These are phyloP conservation scores for Calonectria hongkongensis DNA, from an alignment of 2,329 filamentous ascomycete species.

Conservation along the genomic window DNA sequence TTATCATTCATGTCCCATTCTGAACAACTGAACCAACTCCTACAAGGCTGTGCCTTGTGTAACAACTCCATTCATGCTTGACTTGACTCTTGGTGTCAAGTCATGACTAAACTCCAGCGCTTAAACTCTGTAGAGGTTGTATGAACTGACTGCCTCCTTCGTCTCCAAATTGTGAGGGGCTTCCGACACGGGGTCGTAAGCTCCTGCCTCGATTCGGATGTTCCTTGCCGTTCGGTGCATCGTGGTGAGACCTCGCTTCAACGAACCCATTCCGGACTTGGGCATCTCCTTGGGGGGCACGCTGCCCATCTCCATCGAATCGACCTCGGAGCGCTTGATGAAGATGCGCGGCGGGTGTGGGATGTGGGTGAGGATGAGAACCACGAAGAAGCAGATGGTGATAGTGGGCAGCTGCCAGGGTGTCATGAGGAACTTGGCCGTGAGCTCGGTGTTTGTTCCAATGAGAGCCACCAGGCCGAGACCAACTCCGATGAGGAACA, in stretches of 20 bases:
- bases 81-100: too few species aligned
- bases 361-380: constrained; percentile 52
- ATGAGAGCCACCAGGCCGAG: constrained; percentile 33
- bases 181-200: constrained; percentile 33
- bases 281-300: neutral
- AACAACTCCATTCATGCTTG: constrained; percentile 7
- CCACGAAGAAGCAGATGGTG: constrained; percentile 29
- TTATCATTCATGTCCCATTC: constrained; percentile 24
- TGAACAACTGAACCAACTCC: neutral
- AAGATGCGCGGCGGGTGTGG: constrained; percentile 53
- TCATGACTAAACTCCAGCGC: too few species aligned
- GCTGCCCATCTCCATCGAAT: constrained; percentile 19
- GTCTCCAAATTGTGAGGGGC: constrained; percentile 12
- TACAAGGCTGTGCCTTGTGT: neutral
- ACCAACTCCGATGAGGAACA: constrained; percentile 31
- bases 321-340: constrained; percentile 27
- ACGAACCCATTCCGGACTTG: neutral
- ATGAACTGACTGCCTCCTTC: neutral
- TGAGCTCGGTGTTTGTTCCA: constrained; percentile 21
- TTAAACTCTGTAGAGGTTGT: constrained; percentile 28
- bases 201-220: constrained; percentile 35
- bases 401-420: constrained; percentile 39
- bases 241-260: constrained; percentile 28
- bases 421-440: constrained; percentile 24
- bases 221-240: constrained; percentile 32